Evolutionary conservation across 192 early-diverging fungal species (phyloP), one percentile per base, ranked within the genome.

Genomic region (Backusella mclennaniae): DNA sequence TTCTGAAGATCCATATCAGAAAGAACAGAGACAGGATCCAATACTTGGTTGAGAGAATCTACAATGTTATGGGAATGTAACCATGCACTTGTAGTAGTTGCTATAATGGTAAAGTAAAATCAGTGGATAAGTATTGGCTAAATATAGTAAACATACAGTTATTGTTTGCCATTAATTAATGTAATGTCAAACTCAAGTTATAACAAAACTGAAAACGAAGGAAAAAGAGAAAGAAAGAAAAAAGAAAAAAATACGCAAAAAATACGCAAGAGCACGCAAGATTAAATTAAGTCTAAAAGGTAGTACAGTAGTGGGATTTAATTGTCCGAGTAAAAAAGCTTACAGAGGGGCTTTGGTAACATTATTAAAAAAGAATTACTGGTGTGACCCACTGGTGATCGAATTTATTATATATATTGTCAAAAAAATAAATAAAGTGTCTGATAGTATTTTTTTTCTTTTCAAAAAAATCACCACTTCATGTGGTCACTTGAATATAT

Each of bases 1-100:
- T 89, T 85, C 59, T 87, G 84, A 46, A 90, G 84, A 80, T 92
- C 91, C 46, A 89, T 84, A 66, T 85, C 84, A 76, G 89, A 87
- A 26, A 89, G 80, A 82, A 83, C 82, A n/a, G 85, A 67, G 6
- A 67, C 23, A n/a, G 66, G 36, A 21, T 75, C 74, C 21, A 67
- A 67, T 19, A 66, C 52, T 63, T 63, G 74, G 42, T 75, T 66
- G 38, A 67, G 74, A 19, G 74, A 75, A n/a, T 75, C 59, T n/a
- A 75, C 38, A 29, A n/a, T 71, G 42, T 49, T 71, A 46, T 71
- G 44, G 44, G 41, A 31, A 41, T 41, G 14, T 71, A 71, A n/a
- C 68, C 72, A 79, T 73, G 68, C 2, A 67, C n/a, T 74, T 71
- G 67, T 38, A 41, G 56, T 31, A 14, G 44, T 53, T 38, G 59